phyloP scores from a whole-genome alignment of 2,329 filamentous ascomycete genomes.

The Ascochyta pisi region DNA sequence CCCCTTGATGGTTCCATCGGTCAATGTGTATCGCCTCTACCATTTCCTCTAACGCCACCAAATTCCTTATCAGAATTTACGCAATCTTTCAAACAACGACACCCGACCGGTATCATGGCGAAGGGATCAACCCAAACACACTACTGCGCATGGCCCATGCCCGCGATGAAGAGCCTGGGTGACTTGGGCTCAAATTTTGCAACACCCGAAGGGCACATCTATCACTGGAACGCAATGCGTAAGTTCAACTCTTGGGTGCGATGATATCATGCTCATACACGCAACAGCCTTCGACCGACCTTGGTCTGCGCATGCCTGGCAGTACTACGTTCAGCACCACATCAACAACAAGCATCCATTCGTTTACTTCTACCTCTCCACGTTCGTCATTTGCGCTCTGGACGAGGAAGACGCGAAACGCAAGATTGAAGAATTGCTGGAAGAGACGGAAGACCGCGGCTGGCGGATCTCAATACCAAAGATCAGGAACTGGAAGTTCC shows the following conservation, averaged over 20 bases:
- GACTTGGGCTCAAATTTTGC: slow-evolving; percentile 32
- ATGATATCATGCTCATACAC: neutral
- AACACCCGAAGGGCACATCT: slow-evolving; percentile 39
- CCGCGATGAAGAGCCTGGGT: slow-evolving; percentile 30
- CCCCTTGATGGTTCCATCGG: slow-evolving; percentile 9
- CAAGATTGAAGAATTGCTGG: slow-evolving; percentile 20
- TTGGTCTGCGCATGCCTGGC: slow-evolving; percentile 38
- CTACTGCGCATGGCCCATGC: slow-evolving; percentile 45
- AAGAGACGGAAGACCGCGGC: slow-evolving; percentile 34
- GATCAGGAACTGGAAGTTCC: slow-evolving; percentile 24
- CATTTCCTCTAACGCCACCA: slow-evolving; percentile 18
- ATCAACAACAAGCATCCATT: slow-evolving; percentile 40
- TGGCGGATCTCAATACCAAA: slow-evolving; percentile 31
- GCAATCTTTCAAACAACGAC: slow-evolving; percentile 20
- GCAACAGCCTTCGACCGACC: slow-evolving; percentile 38
- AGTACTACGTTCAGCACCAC: slow-evolving; percentile 39
- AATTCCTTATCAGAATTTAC: slow-evolving; percentile 32
- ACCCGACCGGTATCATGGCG: slow-evolving; percentile 32
- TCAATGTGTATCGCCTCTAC: slow-evolving; percentile 22
- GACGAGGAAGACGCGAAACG: slow-evolving; percentile 26
- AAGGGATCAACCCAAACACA: slow-evolving; percentile 39
- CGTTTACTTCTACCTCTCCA: slow-evolving; percentile 38
- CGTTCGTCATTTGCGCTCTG: slow-evolving; percentile 35
- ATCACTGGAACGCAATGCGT: slow-evolving; percentile 43
- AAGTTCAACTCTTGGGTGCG: neutral